phyloP scores from a whole-genome alignment of 176 grass and related monocot genomes.

The Aegilops sharonensis region DNA sequence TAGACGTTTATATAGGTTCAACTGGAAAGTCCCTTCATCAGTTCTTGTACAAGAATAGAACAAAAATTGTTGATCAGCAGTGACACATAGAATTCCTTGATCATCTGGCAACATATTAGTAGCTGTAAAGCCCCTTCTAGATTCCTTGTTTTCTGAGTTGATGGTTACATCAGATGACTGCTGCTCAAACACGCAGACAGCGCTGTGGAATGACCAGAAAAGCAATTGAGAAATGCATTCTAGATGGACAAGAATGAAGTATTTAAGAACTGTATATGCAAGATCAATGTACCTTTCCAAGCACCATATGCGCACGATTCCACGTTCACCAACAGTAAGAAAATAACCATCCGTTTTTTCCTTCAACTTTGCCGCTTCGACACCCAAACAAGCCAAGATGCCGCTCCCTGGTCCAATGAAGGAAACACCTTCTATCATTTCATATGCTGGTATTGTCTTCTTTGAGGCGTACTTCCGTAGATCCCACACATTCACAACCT shows the following conservation, averaged over 20 bases:
- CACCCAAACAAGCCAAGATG: conserved; percentile 52
- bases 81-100: conserved; percentile 72
- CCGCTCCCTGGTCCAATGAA: conserved; percentile 55
- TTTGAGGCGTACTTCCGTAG: conserved; percentile 65
- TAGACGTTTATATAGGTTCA: conserved; percentile 74
- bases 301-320: conserved; percentile 74
- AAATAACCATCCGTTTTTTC: conserved; percentile 48
- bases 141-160: conserved; percentile 60
- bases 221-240: conserved; percentile 7
- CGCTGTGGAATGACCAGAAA: conserved; percentile 54
- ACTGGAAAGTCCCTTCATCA: conserved; percentile 48
- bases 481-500: conserved; percentile 90
- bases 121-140: conserved; percentile 91
- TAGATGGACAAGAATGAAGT: neutral
- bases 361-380: conserved; percentile 37
- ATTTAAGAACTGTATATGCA: neutral
- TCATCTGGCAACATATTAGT: conserved; percentile 63
- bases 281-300: conserved; percentile 66
- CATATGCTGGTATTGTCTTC: conserved; percentile 81
- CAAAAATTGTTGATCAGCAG: conserved; percentile 93
- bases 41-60: conserved; percentile 61
- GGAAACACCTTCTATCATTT: conserved; percentile 89
- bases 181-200: conserved; percentile 74
- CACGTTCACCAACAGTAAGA: conserved; percentile 92
- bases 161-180: conserved; percentile 72